Evolutionary conservation across 2,329 filamentous ascomycete species (phyloP), one percentile per base, ranked within the genome.

Genomic region (Aureobasidium mangrovei): DNA sequence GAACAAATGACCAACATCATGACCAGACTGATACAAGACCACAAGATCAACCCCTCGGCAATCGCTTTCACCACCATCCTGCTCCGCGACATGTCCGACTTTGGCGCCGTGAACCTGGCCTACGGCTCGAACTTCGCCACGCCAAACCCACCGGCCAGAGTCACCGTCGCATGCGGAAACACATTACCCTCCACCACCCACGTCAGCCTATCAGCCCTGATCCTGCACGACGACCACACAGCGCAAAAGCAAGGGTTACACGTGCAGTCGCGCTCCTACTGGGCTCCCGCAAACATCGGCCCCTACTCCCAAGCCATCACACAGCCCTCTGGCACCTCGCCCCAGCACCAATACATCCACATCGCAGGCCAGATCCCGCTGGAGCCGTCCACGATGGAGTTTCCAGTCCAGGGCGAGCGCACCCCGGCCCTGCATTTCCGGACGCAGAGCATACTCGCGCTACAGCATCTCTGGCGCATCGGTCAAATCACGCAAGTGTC

Each of bases 221-320:
- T 77, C n/a, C 69, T 76, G 4, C 41, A 58, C 29, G 63, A 62
- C 10, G 31, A 7, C 9, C 26, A 49, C 2, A 31, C 27, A 39
- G 60, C 61, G 18, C 53, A 56, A 38, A 60, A 63, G 54, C 67
- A 72, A 55, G 86, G 70, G 0, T 77, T 97, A 1, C 93, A 98
- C 67, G 91, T 98, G 4, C 93, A 97, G 70, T 91, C 87, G 3
- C 77, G 88, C 38, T 95, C 89, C 8, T 97, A 97, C 75, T 98
- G 93, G 93, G 93, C 93, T 0, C 93, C 93, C 0, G 91, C 93
- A 24, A 97, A 97, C 65, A 97, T 98, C 53, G 93, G 93, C 0
- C 93, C 93, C 0, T 97, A 97, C 69, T 96, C 91, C 54, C 93
- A 98, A 72, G 89, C 90, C 3, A 82, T 93, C 47, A 76, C 79